A percentile compares a stretch with the other conserved stretches of the same genome.
Evolutionary conservation across 179 eudicot species (phyloP).

Genomic region (Pouteria campechiana): DNA sequence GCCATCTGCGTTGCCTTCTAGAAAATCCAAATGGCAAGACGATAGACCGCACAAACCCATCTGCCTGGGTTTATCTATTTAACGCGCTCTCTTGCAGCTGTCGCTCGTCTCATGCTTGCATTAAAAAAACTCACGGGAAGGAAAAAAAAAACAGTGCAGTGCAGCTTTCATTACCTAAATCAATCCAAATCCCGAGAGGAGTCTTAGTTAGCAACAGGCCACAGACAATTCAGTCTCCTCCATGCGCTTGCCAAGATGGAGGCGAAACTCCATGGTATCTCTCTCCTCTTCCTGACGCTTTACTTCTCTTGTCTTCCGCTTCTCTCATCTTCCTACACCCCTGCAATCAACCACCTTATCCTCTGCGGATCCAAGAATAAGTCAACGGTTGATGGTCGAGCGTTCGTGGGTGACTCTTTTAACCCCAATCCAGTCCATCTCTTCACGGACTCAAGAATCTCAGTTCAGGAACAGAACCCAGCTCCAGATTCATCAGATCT

Average conservation of each 20-base stretch:
- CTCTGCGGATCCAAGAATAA: conserved; percentile 54
- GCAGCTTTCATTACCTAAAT: too few species aligned
- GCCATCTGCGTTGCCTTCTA: too few species aligned
- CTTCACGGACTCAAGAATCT: conserved; percentile 27
- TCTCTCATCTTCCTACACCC: conserved; percentile 22
- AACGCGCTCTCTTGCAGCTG: too few species aligned
- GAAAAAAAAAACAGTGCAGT: too few species aligned
- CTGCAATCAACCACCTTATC: conserved; percentile 40
- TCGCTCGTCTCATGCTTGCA: too few species aligned
- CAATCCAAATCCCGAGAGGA: too few species aligned
- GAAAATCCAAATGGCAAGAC: too few species aligned
- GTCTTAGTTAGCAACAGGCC: too few species aligned
- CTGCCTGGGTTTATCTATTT: too few species aligned
- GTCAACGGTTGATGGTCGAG: conserved; percentile 23
- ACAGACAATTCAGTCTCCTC: too few species aligned
- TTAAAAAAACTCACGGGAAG: too few species aligned
- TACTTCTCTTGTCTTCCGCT: not conserved
- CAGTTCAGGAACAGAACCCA: conserved; percentile 18
- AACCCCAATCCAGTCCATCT: conserved; percentile 15
- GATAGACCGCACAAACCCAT: too few species aligned
- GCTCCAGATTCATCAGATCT: not conserved
- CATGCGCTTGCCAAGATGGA: conserved; percentile 15
- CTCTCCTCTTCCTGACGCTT: conserved; percentile 2
- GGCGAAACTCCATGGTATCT: conserved; percentile 6
- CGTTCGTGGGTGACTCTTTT: conserved; percentile 42